phyloP scores from a whole-genome alignment of 2,329 filamentous ascomycete genomes.

The Colletotrichum sp. region DNA sequence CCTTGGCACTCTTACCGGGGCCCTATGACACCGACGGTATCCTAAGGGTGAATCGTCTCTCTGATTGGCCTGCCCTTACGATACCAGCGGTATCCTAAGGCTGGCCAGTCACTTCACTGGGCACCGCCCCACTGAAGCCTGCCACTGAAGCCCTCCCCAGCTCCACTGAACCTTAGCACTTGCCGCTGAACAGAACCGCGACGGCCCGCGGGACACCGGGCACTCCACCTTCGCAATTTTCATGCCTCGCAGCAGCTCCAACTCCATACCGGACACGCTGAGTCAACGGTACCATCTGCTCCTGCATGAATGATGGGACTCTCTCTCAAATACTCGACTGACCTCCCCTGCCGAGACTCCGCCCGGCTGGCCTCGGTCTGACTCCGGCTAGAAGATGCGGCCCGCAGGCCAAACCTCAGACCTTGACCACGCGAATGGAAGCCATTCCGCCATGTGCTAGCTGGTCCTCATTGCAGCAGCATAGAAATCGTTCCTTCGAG shows the following conservation, averaged over 20 bases:
- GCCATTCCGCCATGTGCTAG: too few relatives aligned
- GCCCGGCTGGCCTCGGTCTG: too few relatives aligned
- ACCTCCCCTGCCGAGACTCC: not conserved
- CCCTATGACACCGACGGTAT: not conserved
- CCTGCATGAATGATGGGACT: not conserved
- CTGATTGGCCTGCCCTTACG: too few relatives aligned
- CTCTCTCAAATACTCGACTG: not conserved
- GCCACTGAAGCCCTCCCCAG: not conserved
- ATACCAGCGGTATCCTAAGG: too few relatives aligned
- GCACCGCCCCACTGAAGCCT: not conserved
- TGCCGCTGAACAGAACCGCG: not conserved
- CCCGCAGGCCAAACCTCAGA: too few relatives aligned
- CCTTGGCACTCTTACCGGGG: not conserved
- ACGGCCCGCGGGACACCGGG: not conserved
- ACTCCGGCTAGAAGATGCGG: not conserved
- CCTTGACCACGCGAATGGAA: too few relatives aligned
- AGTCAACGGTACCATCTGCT: not conserved
- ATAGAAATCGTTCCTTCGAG: rapidly evolving
- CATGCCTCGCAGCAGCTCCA: too few relatives aligned
- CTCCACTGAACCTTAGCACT: not conserved
- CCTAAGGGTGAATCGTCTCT: too few relatives aligned
- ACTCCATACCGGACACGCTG: not conserved
- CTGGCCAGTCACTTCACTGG: not conserved
- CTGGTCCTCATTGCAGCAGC: too few relatives aligned
- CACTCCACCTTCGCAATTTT: not conserved